A percentile compares a stretch with the other conserved stretches of the same genome.
Conservation (phyloP, 2,329 filamentous ascomycete genomes). For the Aurifilum marmelostoma region DNA sequence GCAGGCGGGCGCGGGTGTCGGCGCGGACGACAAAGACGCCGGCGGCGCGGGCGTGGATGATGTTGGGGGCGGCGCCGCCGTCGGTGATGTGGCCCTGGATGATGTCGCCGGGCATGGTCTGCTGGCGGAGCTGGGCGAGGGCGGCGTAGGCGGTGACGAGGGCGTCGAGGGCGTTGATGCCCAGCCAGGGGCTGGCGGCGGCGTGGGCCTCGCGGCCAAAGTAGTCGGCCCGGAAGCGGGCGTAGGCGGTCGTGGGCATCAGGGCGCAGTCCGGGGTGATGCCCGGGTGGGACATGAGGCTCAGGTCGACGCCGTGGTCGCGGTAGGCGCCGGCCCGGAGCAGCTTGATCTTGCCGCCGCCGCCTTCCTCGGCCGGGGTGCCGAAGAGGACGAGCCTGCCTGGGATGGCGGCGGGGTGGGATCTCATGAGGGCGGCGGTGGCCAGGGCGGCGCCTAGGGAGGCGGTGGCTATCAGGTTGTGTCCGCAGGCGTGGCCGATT, state of each 20-base stretch:
- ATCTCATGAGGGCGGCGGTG: constrained; percentile 47
- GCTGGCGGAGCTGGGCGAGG: constrained; percentile 58
- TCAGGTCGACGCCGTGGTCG: constrained; percentile 43
- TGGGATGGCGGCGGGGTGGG: constrained; percentile 40
- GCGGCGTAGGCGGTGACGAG: constrained; percentile 52
- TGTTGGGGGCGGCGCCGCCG: constrained; percentile 57
- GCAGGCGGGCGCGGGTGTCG: constrained; percentile 45
- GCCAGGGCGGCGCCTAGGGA: constrained; percentile 52
- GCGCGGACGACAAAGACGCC: constrained; percentile 50
- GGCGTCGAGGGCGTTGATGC: constrained; percentile 63
- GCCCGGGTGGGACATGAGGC: constrained; percentile 48
- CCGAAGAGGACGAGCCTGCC: constrained; percentile 53
- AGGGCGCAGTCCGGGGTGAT: constrained; percentile 49
- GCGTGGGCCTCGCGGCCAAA: constrained; percentile 60
- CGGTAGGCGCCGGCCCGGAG: constrained; percentile 49
- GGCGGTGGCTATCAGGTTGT: constrained; percentile 56
- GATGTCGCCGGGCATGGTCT: constrained; percentile 54
- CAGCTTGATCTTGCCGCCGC: constrained; percentile 48
- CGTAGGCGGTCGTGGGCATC: constrained; percentile 56
- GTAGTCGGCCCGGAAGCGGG: constrained; percentile 54
- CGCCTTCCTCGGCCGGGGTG: constrained; percentile 51
- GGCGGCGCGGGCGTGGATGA: constrained; percentile 56
- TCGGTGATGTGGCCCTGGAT: constrained; percentile 57
- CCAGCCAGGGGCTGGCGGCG: constrained; percentile 60
- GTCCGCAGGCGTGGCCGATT: constrained; percentile 58